Conservation (phyloP, 495 filamentous ascomycete species). For the Xylaria flabelliformis region DNA sequence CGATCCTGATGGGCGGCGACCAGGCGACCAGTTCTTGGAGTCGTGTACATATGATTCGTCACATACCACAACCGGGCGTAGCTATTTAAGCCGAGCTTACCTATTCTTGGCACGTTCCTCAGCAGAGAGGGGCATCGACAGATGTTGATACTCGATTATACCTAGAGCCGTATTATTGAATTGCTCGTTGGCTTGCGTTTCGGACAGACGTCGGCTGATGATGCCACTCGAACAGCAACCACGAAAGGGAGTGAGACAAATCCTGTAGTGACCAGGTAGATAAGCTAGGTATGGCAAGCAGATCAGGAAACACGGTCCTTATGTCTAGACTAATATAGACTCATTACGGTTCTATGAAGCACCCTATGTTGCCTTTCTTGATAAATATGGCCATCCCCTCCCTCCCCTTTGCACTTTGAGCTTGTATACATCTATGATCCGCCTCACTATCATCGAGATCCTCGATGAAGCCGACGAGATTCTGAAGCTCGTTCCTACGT, state of each 20-base stretch:
- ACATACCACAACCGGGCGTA: constrained; percentile 13
- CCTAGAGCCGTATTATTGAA: not conserved
- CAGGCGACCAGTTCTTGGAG: not conserved
- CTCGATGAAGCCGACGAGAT: not conserved
- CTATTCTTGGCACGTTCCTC: constrained; percentile 9
- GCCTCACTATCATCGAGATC: not conserved
- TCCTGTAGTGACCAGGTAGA: not conserved
- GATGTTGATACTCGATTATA: not conserved
- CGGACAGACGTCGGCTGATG: not conserved
- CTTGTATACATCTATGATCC: not conserved
- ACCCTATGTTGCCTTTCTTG: not conserved
- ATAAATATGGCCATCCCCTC: not conserved
- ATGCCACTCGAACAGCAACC: not conserved
- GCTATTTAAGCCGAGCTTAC: constrained; percentile 7
- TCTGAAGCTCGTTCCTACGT: not conserved
- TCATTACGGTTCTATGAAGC: constrained; percentile 3
- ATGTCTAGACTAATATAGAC: not conserved
- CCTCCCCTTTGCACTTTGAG: not conserved
- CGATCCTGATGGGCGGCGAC: not conserved
- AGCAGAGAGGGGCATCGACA: not conserved
- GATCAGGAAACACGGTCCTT: not conserved
- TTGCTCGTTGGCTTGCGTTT: not conserved
- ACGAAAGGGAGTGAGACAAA: not conserved
- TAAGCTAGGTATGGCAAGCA: not conserved
- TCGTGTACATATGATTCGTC: not conserved